These are phyloP conservation scores for Suhomyces sp. DNA, from an alignment of 805 yeast genomes.

Conservation along the genomic window DNA sequence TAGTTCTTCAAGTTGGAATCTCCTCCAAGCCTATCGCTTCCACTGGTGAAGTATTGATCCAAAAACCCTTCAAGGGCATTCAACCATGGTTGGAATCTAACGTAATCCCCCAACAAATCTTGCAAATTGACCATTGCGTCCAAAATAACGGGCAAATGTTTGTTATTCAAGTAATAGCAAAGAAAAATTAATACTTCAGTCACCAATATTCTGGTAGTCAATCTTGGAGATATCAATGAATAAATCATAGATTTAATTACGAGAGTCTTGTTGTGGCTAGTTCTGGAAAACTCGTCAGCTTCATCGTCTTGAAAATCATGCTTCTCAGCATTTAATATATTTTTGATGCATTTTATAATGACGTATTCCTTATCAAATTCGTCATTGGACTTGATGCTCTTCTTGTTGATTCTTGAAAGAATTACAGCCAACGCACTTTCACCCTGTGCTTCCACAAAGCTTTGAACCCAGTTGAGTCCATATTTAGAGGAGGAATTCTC, in stretches of 20 bases:
- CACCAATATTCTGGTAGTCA: constrained; percentile 40
- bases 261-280: constrained; percentile 26
- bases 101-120: constrained; percentile 35
- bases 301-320: constrained; percentile 13
- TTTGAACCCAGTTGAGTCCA: constrained; percentile 28
- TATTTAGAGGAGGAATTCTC: constrained; percentile 22
- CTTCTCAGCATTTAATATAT: constrained; percentile 29
- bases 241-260: constrained; percentile 37
- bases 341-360: constrained; percentile 39
- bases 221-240: constrained; percentile 40
- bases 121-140: constrained; percentile 35
- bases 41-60: constrained; percentile 27
- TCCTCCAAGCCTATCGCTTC: constrained; percentile 11
- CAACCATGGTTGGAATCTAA: constrained; percentile 43
- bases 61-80: constrained; percentile 35
- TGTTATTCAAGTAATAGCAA: constrained; percentile 24
- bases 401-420: constrained; percentile 37
- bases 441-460: constrained; percentile 42
- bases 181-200: constrained; percentile 44
- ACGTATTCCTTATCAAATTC: constrained; percentile 41
- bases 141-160: constrained; percentile 25
- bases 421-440: constrained; percentile 43
- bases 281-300: constrained; percentile 10
- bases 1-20: constrained; percentile 31
- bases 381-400: constrained; percentile 44